Base-by-base conservation (phyloP, 805 yeast species). In the Kodamaea fukazawae region DNA sequence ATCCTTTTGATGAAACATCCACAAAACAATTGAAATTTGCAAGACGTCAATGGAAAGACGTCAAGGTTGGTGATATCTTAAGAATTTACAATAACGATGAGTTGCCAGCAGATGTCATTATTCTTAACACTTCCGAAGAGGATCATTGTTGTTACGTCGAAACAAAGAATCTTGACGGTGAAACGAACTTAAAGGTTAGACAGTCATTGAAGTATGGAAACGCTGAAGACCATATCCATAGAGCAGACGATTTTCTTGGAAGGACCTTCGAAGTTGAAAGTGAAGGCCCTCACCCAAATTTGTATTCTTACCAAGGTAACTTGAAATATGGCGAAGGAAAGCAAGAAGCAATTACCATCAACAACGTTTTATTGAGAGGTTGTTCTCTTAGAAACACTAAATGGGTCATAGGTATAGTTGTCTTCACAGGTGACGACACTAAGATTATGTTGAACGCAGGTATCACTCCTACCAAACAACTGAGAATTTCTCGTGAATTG, bases 211-310 rank as follows among this genome's bases (percentile, higher is more conserved):
- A 83, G 53, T 77, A 79, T 51, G 74, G 83, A 27, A 63, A 76
- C 11, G 68, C 63, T 25, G 67, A 76, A 11, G 64, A 71, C 44
- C 75, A 70, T 38, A 53, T 69, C 8, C 42, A 40, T 12, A 52
- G 54, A 29, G 73, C 73, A 5, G 68, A 65, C 41, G 71, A 68
- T 43, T 51, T 67, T 32, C 49, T 55, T 29, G 36, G 48, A 23
- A 63, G 77, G 38, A 71, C 70, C 46, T 83, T 83, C 49, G 76
- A 83, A 76, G 63, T 85, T n/a, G 87, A 85, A 49, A 76, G 85
- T 65, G 93, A 86, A 63, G 91, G 89, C 6, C 95, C 95, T 11
- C 88, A 85, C 58, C 75, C 89, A 1, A 84, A 83, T 55, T 65
- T 86, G 47, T 86, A 86, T 58, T 73, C 81, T 30, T 86, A 84